Base-by-base conservation (phyloP, 163 green algal genomes). In the Chlamydomonas reinhardtii region DNA sequence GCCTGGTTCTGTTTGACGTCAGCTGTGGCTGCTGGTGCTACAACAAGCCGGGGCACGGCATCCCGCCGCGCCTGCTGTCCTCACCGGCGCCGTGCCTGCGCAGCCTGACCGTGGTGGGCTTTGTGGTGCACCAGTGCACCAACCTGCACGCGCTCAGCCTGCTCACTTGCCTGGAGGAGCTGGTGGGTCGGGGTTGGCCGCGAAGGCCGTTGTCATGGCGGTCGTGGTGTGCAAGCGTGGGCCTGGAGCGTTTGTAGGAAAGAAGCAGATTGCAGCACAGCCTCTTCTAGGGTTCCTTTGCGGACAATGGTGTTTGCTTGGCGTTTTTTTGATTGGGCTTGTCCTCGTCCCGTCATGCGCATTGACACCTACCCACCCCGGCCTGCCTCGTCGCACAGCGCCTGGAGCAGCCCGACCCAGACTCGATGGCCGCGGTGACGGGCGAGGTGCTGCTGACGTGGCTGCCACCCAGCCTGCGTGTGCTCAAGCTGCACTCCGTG, bases 11-110 rank as follows among this genome's bases (percentile, higher is more conserved):
- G 12, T 87, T 82, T 43, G 82, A 87, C 72, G 71, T 87, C 29
- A 76, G 61, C 15, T 82, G 82, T 72, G 82, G 72, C 71, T 82
- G 82, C 48, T 87, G 72, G 72, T 87, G 82, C 82, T 87, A 87
- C 72, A 82, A 74, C 70, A 87, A 87, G 61, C 72, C 72, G 4
- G 82, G 82, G 20, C 81, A 87, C 71, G 81, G 81, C 70, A 87
- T 87, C 59, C 81, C 81, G 27, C 70, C 70, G 35, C 81, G 81
- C 22, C 56, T 87, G 70, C 37, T 87, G 24, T 78, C 70, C 43
- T 69, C 82, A n/a, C 82, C 82, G 20, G 72, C 82, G 2, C 61
- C 72, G 5, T 75, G 31, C 27, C 59, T 87, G 81, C 81, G 68
- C 22, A 76, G 61, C 61, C 39, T 82, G 9, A 74, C 72, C 0